Evolutionary conservation across 2,329 filamentous ascomycete genomes (phyloP), one percentile per base, ranked within the genome.

Genomic region (Paecilomyces niveus): DNA sequence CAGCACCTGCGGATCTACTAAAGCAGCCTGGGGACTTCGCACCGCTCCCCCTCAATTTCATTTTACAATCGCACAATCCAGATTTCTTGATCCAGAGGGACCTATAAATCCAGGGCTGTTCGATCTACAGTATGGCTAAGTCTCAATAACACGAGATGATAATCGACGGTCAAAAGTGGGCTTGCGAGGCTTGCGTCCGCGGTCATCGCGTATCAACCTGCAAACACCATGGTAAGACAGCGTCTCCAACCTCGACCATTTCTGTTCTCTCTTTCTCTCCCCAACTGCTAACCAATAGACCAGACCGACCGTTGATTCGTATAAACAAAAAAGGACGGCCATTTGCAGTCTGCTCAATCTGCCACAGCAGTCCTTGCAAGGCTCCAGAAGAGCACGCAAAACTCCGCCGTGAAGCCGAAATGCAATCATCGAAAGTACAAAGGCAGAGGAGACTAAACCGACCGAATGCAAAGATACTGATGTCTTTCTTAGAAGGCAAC

Each of bases 251-350:
- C 13, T 33, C 32, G 10, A 33, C 32, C 10, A 33, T 33, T 33
- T 21, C 39, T 4, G 2, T 18, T 52, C 6, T 52, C 24, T 22
- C 13, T 52, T 24, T 52, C 9, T 21, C 5, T 52, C 50, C 1
- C 2, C 21, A 5, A 22, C 8, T 29, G 1, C 50, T 52, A 10
- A 52, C 21, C 18, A 52, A 24, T n/a, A 8, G 3, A 8, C 57
- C 68, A 96, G 92, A 96, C 77, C 90, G 92, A 68, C 90, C 90
- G 63, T 83, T 97, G 63, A 89, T 91, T 70, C 91, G 95, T 74
- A 96, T 97, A 79, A 94, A 95, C 77, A 95, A 96, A 74, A 97
- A 97, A 80, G 93, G 93, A 68, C 89, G 93, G 63, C 93, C 93
- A 55, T 92, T 97, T 65, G 95, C 93, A 65, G 92, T 97, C 84